phyloP scores from a whole-genome alignment of 2,329 filamentous ascomycete species.

The Sporothrix globosa region DNA sequence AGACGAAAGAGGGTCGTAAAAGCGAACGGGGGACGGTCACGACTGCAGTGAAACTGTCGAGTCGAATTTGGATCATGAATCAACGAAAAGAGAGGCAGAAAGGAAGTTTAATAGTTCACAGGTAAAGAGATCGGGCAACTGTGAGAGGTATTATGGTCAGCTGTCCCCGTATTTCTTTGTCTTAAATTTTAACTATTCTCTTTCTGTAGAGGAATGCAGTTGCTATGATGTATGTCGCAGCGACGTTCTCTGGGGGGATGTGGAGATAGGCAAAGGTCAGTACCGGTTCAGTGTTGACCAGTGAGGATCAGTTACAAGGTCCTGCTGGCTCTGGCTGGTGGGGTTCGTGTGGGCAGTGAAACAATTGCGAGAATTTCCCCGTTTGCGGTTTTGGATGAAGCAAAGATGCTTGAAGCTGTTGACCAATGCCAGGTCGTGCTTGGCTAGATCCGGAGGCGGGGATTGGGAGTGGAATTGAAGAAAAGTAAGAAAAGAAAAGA shows the following conservation, averaged over 20 bases:
- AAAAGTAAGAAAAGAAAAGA: slow-evolving; percentile 10
- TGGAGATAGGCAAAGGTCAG: not conserved
- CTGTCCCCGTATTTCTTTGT: slow-evolving; percentile 19
- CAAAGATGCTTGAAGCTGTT: not conserved
- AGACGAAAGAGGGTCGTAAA: not conserved
- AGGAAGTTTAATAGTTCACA: not conserved
- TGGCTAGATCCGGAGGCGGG: slow-evolving; percentile 1
- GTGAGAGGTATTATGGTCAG: not conserved
- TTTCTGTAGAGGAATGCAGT: slow-evolving; percentile 18
- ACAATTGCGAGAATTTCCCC: slow-evolving; percentile 36
- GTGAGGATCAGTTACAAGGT: not conserved
- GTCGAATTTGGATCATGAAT: not conserved
- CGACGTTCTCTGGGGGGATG: slow-evolving; percentile 15
- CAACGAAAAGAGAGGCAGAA: not conserved
- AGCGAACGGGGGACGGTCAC: not conserved
- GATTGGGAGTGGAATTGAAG: not conserved
- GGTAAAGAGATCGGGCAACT: not conserved
- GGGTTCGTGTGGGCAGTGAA: slow-evolving; percentile 13
- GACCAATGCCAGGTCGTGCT: not conserved
- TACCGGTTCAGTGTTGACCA: not conserved
- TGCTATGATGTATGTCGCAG: slow-evolving; percentile 26
- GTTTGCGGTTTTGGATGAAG: not conserved
- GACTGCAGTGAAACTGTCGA: not conserved
- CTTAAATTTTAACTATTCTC: too few relatives aligned
- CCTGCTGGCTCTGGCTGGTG: not conserved